Base-by-base conservation (phyloP, 352 stramenopile species). In the Aphanomyces invadans region DNA sequence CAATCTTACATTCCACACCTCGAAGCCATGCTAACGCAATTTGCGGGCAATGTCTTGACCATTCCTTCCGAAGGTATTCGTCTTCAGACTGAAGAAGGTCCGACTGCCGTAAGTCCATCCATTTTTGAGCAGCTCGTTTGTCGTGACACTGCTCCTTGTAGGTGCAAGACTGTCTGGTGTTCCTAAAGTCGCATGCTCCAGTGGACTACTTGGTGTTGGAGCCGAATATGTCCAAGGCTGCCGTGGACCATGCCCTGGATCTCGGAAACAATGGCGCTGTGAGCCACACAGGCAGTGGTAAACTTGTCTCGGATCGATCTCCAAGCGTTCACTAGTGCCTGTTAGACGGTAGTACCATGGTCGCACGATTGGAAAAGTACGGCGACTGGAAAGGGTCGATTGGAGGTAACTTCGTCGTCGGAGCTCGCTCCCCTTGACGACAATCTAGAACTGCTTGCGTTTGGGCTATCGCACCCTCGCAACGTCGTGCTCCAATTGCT, bases 361-460 rank as follows among this genome's bases (percentile, higher is more conserved):
- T 67, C 11, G 38, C 15, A 10, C 60, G 60, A 4, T 31, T 67
- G 3, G 60, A 67, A 3, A 21, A 51, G 17, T 67, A 67, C 26
- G 60, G 60, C 60, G 60, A 67, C n/a, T 67, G 60, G 60, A 67
- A 57, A 33, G 60, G 60, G 7, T 67, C 60, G 9, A 51, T 67
- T 25, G 60, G 60, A 21, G 60, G 60, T 67, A 33, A 7, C n/a
- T n/a, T n/a, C n/a, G n/a, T n/a, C n/a, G n/a, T n/a, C n/a, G n/a
- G n/a, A n/a, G n/a, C n/a, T n/a, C n/a, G n/a, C n/a, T n/a, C n/a
- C n/a, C n/a, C n/a, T n/a, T n/a, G n/a, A n/a, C n/a, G n/a, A n/a
- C n/a, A n/a, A n/a, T 44, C 32, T 57, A 67, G 60, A 67, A 32
- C 32, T 67, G n/a, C 32, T 67, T 5, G 60, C 60, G 11, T 67